Conservation (phyloP, 1,284 basidiomycete genomes). For the Ceratobasidium sp. region DNA sequence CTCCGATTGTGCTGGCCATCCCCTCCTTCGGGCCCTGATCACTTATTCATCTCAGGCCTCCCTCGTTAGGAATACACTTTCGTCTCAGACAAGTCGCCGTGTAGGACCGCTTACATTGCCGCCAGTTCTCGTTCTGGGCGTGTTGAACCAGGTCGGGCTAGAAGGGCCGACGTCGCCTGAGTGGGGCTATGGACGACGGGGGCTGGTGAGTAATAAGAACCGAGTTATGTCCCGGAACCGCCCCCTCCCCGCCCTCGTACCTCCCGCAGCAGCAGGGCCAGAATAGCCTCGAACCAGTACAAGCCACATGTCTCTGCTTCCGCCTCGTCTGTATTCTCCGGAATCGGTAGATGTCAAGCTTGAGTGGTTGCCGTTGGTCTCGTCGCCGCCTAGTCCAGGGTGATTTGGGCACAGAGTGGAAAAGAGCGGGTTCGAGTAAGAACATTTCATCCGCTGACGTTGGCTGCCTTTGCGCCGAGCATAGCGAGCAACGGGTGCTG, state of each 20-base stretch:
- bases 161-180: constrained; percentile 36
- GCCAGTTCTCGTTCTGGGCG: not conserved
- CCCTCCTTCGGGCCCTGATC: not conserved
- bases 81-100: no score
- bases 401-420: constrained; percentile 28
- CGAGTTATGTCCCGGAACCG: constrained; percentile 20
- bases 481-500: constrained; percentile 18
- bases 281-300: not conserved
- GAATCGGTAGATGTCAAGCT: not conserved
- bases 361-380: not conserved
- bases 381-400: not conserved
- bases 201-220: constrained; percentile 28
- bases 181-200: constrained; percentile 23
- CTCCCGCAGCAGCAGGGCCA: not conserved
- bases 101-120: not conserved
- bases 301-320: constrained; percentile 16
- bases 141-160: constrained; percentile 21
- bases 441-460: not conserved
- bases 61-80: no score
- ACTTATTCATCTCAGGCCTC: no score
- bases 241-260: not conserved
- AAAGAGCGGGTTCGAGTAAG: constrained; percentile 25
- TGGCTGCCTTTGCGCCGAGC: constrained; percentile 15
- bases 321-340: not conserved
- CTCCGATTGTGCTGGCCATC: constrained; percentile 28